Base-by-base conservation (phyloP, 108 stramenopile species). In the Cyclotella atomus region DNA sequence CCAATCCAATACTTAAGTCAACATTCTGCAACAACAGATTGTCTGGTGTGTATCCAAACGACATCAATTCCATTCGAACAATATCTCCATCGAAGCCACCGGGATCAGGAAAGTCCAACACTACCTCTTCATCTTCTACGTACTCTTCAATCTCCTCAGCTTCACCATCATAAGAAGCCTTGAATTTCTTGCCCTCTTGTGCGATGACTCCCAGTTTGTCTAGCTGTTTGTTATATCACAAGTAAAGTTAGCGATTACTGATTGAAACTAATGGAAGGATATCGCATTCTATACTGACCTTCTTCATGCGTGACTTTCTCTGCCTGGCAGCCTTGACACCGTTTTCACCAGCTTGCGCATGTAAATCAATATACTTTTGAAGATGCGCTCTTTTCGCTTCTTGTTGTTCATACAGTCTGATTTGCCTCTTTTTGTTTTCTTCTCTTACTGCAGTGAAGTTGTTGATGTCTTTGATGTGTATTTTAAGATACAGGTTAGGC, bases 401-500 rank as follows among this genome's bases (percentile, higher is more conserved):
- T 68, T 92, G 91, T 21, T 81, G 83, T 28, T 89, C 89, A 38
- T 73, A 83, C 10, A 80, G 75, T 7, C 89, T 70, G 17, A 81
- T 76, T 76, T 92, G 93, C 28, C 89, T 77, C 65, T 86, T 75
- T 24, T 71, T 68, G 55, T 92, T 79, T 67, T 98, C 96, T 54
- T 81, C 83, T 19, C 94, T 66, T 19, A 89, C 87, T 16, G 79
- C 81, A 63, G 90, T 92, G 78, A 92, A 98, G 21, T 75, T 93
- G 44, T 87, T 82, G 62, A 96, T 92, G 83, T 98, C 91, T 57
- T 28, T n/a, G n/a, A n/a, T n/a, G n/a, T n/a, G n/a, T n/a, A n/a
- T n/a, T n/a, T n/a, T n/a, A n/a, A n/a, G n/a, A n/a, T n/a, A n/a
- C n/a, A n/a, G n/a, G n/a, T n/a, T n/a, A n/a, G n/a, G n/a, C n/a